Conservation (phyloP, 2,329 filamentous ascomycete genomes). For the Colletotrichum camelliae region DNA sequence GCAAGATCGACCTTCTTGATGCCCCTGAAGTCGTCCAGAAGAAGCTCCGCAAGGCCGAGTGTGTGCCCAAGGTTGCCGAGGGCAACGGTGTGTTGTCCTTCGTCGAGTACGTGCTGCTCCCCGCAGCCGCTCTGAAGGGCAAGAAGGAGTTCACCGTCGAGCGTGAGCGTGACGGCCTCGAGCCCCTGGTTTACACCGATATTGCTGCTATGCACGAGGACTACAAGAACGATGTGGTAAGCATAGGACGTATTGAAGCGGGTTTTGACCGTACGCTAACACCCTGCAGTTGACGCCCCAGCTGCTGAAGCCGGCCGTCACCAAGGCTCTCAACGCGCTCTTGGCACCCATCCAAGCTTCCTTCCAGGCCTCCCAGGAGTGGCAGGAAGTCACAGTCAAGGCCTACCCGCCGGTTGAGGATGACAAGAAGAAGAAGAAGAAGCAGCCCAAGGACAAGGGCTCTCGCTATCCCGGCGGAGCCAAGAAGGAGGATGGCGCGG, state of each 20-base stretch:
- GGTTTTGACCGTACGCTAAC: slow-evolving; percentile 9
- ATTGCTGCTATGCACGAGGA: slow-evolving; percentile 80
- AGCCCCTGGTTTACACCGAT: slow-evolving; percentile 80
- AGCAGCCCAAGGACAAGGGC: slow-evolving; percentile 80
- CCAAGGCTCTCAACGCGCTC: slow-evolving; percentile 74
- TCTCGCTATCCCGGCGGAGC: slow-evolving; percentile 61
- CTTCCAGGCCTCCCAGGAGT: slow-evolving; percentile 74
- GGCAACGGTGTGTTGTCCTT: slow-evolving; percentile 89
- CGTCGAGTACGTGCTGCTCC: slow-evolving; percentile 85
- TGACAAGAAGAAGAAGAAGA: slow-evolving; percentile 72
- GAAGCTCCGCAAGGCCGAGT: slow-evolving; percentile 87
- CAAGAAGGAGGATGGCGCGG: slow-evolving; percentile 17
- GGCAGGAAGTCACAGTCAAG: slow-evolving; percentile 75
- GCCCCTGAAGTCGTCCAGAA: slow-evolving; percentile 73
- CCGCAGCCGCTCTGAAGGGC: slow-evolving; percentile 68
- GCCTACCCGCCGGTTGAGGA: slow-evolving; percentile 76
- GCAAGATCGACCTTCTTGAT: slow-evolving; percentile 95
- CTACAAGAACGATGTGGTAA: slow-evolving; percentile 72
- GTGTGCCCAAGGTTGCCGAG: slow-evolving; percentile 76
- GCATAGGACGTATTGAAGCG: not conserved
- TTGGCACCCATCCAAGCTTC: slow-evolving; percentile 79
- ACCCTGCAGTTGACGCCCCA: slow-evolving; percentile 73
- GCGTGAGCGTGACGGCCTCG: slow-evolving; percentile 65
- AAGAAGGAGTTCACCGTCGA: slow-evolving; percentile 71
- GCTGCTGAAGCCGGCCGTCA: slow-evolving; percentile 83